These are phyloP conservation scores for Pleomassaria siparia DNA, from an alignment of 2,329 filamentous ascomycete genomes.

Conservation along the genomic window DNA sequence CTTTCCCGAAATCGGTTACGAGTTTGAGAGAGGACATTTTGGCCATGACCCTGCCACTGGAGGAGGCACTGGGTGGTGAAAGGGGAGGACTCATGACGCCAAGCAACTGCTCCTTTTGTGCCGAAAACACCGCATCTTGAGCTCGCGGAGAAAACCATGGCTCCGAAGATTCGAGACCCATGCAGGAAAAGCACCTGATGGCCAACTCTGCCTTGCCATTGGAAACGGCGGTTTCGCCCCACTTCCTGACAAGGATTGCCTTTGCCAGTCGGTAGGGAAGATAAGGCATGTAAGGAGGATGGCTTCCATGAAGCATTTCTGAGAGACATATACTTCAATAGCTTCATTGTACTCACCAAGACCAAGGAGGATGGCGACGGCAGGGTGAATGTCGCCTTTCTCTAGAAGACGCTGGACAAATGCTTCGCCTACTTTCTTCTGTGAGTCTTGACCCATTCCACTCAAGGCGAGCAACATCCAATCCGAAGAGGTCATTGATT, in stretches of 20 bases:
- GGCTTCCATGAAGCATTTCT: slow-evolving; percentile 89
- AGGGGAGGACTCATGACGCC: slow-evolving; percentile 68
- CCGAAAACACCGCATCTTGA: slow-evolving; percentile 58
- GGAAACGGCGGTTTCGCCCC: slow-evolving; percentile 89
- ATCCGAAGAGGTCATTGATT: slow-evolving; percentile 89
- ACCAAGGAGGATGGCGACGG: slow-evolving; percentile 88
- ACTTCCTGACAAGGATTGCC: slow-evolving; percentile 87
- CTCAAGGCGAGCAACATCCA: slow-evolving; percentile 96
- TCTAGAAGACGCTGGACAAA: slow-evolving; percentile 90
- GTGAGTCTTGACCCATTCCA: slow-evolving; percentile 74
- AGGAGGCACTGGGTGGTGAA: slow-evolving; percentile 67
- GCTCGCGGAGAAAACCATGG: slow-evolving; percentile 87
- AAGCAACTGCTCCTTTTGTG: slow-evolving; percentile 55
- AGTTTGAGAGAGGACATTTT: slow-evolving; percentile 86
- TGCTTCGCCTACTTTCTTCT: slow-evolving; percentile 86
- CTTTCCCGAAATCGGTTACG: slow-evolving; percentile 77
- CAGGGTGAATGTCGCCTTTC: slow-evolving; percentile 86
- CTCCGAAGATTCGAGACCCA: slow-evolving; percentile 78
- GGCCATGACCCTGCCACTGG: slow-evolving; percentile 59
- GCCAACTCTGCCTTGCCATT: slow-evolving; percentile 87
- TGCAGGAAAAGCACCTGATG: slow-evolving; percentile 91
- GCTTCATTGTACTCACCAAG: slow-evolving; percentile 92
- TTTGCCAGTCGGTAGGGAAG: slow-evolving; percentile 85
- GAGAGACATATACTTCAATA: slow-evolving; percentile 93
- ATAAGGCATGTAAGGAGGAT: slow-evolving; percentile 82